phyloP scores from a whole-genome alignment of 1,284 basidiomycete species.

The Leccinum pseudoinsigne region DNA sequence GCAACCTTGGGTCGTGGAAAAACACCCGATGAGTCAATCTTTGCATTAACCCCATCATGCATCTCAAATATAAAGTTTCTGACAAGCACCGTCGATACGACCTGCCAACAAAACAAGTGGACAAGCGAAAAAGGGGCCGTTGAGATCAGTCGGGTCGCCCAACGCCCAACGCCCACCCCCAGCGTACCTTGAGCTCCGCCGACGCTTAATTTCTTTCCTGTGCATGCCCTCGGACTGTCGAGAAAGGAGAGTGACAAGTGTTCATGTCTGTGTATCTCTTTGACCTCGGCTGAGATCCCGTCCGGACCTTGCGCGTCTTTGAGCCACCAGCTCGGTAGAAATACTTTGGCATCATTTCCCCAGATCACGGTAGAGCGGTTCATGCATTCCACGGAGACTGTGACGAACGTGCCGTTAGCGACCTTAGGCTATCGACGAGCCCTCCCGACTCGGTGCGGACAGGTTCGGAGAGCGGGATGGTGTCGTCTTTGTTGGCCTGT shows the following conservation, averaged over 20 bases:
- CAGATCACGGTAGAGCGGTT: slow-evolving; percentile 45
- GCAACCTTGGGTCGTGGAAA: slow-evolving; percentile 44
- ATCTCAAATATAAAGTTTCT: slow-evolving; percentile 47
- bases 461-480: slow-evolving; percentile 43
- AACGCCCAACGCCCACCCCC: too few species aligned
- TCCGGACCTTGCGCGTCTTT: slow-evolving; percentile 13
- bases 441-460: slow-evolving; percentile 33
- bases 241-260: slow-evolving; percentile 26
- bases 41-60: slow-evolving; percentile 39
- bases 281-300: slow-evolving; percentile 27
- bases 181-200: too few species aligned
- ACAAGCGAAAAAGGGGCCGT: too few species aligned
- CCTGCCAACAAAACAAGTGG: neutral
- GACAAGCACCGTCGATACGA: slow-evolving; percentile 37
- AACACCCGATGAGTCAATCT: slow-evolving; percentile 37
- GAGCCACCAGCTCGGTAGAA: slow-evolving; percentile 41
- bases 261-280: slow-evolving; percentile 40
- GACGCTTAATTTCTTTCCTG: too few species aligned
- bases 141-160: too few species aligned
- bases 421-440: slow-evolving; percentile 40
- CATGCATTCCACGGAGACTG: slow-evolving; percentile 41
- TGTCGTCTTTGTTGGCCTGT: slow-evolving; percentile 46
- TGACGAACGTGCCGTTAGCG: slow-evolving; percentile 43
- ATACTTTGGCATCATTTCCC: slow-evolving; percentile 38
- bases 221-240: too few species aligned